Conservation (phyloP, 2,329 filamentous ascomycete species). For the Boeremia exigua region DNA sequence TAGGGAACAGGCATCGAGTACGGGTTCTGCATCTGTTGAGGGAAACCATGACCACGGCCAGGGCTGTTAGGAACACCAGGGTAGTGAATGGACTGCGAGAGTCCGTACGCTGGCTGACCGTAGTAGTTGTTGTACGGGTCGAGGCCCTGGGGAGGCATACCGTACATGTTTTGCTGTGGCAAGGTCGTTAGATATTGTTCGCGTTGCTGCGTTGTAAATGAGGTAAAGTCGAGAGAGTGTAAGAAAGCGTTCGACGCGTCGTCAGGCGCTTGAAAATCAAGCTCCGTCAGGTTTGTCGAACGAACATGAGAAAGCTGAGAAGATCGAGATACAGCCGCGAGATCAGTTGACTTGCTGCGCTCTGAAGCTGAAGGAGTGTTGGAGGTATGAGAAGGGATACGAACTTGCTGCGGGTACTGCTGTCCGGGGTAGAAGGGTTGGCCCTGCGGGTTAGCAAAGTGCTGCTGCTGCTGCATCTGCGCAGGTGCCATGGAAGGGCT, state of each 20-base stretch:
- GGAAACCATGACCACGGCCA: slow-evolving; percentile 55
- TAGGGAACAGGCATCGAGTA: slow-evolving; percentile 60
- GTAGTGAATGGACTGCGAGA: slow-evolving; percentile 54
- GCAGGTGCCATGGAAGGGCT: slow-evolving; percentile 64
- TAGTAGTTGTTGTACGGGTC: slow-evolving; percentile 51
- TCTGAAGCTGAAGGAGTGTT: slow-evolving; percentile 19
- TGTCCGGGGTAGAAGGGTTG: slow-evolving; percentile 69
- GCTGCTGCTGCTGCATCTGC: slow-evolving; percentile 70
- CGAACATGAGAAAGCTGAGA: slow-evolving; percentile 20
- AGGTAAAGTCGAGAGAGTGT: slow-evolving; percentile 56
- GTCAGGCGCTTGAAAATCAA: slow-evolving; percentile 25
- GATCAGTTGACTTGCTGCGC: slow-evolving; percentile 27
- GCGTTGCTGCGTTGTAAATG: slow-evolving; percentile 73
- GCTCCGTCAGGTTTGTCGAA: slow-evolving; percentile 24
- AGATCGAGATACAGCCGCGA: slow-evolving; percentile 20
- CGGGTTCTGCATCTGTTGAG: slow-evolving; percentile 51
- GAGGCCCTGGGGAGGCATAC: slow-evolving; percentile 59
- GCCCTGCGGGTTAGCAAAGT: slow-evolving; percentile 57
- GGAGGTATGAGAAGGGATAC: slow-evolving; percentile 55
- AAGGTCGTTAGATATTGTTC: slow-evolving; percentile 73
- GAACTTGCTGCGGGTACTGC: slow-evolving; percentile 67
- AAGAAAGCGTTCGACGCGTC: slow-evolving; percentile 33
- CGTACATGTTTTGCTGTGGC: slow-evolving; percentile 69
- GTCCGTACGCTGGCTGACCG: slow-evolving; percentile 59
- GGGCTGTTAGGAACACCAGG: slow-evolving; percentile 53